Conservation (phyloP, 1,284 basidiomycete species). For the Rhodotorula sp. region DNA sequence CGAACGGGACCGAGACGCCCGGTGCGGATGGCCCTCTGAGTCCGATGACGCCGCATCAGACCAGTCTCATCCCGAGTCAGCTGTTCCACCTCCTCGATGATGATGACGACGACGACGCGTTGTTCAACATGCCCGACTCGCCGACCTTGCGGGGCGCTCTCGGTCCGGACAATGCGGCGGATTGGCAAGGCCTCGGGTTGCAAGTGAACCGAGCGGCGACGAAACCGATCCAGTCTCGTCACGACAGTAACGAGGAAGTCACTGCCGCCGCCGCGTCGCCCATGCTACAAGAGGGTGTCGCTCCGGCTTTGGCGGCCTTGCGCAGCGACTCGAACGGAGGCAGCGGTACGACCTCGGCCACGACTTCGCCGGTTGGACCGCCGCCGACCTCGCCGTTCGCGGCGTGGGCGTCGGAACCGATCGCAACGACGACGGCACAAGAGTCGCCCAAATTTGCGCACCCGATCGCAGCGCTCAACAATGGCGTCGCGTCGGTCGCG, state of each 20-base stretch:
- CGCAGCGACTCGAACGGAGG: background rate
- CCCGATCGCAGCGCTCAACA: background rate
- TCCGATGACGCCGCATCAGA: slow-evolving; percentile 46
- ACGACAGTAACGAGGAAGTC: background rate
- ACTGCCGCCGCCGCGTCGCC: slow-evolving; percentile 8
- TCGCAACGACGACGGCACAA: background rate
- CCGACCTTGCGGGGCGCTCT: slow-evolving; percentile 29
- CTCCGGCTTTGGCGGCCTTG: background rate
- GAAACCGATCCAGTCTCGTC: background rate
- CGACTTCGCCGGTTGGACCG: slow-evolving; percentile 27
- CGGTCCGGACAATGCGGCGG: slow-evolving; percentile 10
- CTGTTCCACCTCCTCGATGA: slow-evolving; percentile 47
- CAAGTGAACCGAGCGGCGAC: slow-evolving; percentile 6
- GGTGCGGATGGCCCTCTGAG: slow-evolving; percentile 37
- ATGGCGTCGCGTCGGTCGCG: slow-evolving; percentile 1
- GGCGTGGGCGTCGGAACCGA: slow-evolving; percentile 22
- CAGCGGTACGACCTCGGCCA: slow-evolving; percentile 4
- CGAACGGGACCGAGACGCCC: slow-evolving; percentile 20
- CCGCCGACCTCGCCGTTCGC: slow-evolving; percentile 26
- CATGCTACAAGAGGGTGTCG: slow-evolving; percentile 1
- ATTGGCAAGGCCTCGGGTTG: slow-evolving; percentile 34
- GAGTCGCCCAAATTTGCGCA: background rate
- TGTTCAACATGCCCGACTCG: slow-evolving; percentile 38
- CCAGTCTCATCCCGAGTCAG: slow-evolving; percentile 44
- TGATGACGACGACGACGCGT: slow-evolving; percentile 44